These are phyloP conservation scores for Pigoraptor vietnamica DNA, from an alignment of 78 protist genomes.

Conservation along the genomic window DNA sequence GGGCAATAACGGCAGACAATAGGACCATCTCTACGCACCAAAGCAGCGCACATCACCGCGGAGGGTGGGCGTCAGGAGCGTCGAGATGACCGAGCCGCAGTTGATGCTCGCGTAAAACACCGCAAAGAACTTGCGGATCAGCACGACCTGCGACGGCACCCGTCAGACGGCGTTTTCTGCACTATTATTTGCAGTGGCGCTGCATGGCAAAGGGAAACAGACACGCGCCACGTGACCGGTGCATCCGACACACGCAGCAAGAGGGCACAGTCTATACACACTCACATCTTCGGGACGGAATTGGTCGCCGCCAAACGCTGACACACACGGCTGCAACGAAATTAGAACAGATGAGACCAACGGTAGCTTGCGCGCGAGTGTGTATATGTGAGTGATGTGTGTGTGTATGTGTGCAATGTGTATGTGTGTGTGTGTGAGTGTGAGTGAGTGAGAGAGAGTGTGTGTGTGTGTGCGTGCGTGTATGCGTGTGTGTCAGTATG, in stretches of 20 bases:
- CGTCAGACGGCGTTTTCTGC: too few species aligned
- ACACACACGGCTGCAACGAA: conserved; percentile 5
- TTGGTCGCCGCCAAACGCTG: conserved; percentile 70
- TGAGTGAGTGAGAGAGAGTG: not conserved
- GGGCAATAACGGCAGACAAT: too few species aligned
- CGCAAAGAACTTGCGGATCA: conserved; percentile 30
- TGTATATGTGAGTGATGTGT: too few species aligned
- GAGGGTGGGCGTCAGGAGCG: conserved; percentile 49
- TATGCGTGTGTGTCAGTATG: too few species aligned
- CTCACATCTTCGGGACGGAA: not conserved
- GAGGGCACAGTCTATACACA: not conserved
- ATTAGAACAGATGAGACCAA: too few species aligned
- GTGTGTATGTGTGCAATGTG: too few species aligned
- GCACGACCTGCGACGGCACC: not conserved
- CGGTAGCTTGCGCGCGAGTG: too few species aligned
- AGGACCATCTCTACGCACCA: not conserved
- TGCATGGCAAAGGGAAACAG: too few species aligned
- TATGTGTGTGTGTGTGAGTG: too few species aligned
- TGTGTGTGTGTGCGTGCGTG: too few species aligned
- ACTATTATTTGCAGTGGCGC: too few species aligned
- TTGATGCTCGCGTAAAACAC: conserved; percentile 60
- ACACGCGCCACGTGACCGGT: not conserved
- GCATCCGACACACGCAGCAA: not conserved
- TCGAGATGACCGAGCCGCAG: conserved; percentile 45
- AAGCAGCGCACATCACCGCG: conserved; percentile 27